phyloP scores from a whole-genome alignment of 192 early-diverging fungal species.

The Umbelopsis sp. region DNA sequence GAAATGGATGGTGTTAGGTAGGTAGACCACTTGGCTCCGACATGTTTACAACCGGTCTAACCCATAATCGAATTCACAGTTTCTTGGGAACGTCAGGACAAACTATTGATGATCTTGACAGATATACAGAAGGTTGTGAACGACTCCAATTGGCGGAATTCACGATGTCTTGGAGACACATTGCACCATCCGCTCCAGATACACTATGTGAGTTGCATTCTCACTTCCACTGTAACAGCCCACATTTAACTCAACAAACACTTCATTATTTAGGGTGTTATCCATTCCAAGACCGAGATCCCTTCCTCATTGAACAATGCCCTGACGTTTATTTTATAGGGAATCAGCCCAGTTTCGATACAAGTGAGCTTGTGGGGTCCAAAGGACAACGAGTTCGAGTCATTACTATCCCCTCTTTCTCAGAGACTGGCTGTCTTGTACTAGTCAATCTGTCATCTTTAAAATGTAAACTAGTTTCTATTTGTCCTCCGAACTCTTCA shows the following conservation, averaged over 20 bases:
- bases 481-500: constrained; percentile 11
- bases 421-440: constrained; percentile 63
- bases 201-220: constrained; percentile 73
- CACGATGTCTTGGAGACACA: constrained; percentile 81
- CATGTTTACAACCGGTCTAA: not conserved
- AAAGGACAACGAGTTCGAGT: constrained; percentile 65
- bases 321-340: constrained; percentile 93
- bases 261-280: constrained; percentile 73
- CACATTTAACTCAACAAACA: not conserved
- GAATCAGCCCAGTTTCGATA: constrained; percentile 78
- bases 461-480: constrained; percentile 48
- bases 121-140: constrained; percentile 59
- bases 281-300: constrained; percentile 85
- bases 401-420: constrained; percentile 79
- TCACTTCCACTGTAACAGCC: not conserved
- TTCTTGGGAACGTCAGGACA: constrained; percentile 86
- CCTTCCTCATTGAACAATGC: constrained; percentile 73
- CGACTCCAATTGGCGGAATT: constrained; percentile 72
- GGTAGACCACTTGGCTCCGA: constrained; percentile 14
- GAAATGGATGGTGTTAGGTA: constrained; percentile 69
- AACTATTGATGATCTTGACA: constrained; percentile 82
- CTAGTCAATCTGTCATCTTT: constrained; percentile 80
- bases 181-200: constrained; percentile 93
- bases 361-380: constrained; percentile 50
- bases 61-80: constrained; percentile 33